A percentile compares a stretch with the other conserved stretches of the same genome.
Conservation (phyloP, 2,329 filamentous ascomycete species). For the Daldinia eschscholtzii region DNA sequence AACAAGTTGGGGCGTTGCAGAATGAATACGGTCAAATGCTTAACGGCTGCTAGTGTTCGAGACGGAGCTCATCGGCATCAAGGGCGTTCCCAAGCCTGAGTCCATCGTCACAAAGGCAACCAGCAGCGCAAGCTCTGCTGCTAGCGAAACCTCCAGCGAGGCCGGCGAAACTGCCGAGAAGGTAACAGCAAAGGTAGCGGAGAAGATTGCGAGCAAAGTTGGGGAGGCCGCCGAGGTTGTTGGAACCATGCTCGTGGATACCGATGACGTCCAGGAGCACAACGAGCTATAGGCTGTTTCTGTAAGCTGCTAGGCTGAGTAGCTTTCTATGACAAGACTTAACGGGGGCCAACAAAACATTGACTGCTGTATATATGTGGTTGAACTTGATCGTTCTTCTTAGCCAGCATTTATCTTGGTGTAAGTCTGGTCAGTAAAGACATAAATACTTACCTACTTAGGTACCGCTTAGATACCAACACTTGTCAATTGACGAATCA, state of each 20-base stretch:
- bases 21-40: slow-evolving; percentile 21
- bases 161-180: slow-evolving; percentile 49
- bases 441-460: background rate
- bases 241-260: slow-evolving; percentile 66
- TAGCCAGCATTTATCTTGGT: slow-evolving; percentile 1
- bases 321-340: background rate
- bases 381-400: background rate
- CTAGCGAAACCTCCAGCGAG: slow-evolving; percentile 45
- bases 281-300: slow-evolving; percentile 65
- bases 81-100: slow-evolving; percentile 72
- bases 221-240: slow-evolving; percentile 64
- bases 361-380: background rate
- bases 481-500: background rate
- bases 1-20: background rate
- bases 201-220: slow-evolving; percentile 59
- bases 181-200: slow-evolving; percentile 52
- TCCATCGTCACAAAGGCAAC: slow-evolving; percentile 58
- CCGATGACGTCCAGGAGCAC: slow-evolving; percentile 69
- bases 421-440: background rate
- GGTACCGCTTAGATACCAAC: background rate
- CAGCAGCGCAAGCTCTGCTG: slow-evolving; percentile 47
- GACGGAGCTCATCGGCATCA: slow-evolving; percentile 88
- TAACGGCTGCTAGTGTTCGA: slow-evolving; percentile 76
- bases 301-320: background rate
- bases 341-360: background rate